phyloP scores from a whole-genome alignment of 495 filamentous ascomycete species.

The Hypoxylon subgilvum region DNA sequence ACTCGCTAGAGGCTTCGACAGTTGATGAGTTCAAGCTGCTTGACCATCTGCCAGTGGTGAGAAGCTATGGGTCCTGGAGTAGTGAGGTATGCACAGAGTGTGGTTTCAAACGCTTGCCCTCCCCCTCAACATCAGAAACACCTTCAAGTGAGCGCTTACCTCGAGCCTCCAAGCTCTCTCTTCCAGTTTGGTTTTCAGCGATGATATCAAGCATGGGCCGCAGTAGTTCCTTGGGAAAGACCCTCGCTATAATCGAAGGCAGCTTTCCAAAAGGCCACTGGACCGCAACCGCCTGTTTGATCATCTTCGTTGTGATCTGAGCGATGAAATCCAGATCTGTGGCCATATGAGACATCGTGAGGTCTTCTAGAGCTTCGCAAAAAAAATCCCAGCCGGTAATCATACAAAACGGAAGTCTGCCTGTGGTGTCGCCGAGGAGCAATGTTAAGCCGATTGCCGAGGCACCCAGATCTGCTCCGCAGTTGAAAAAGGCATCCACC shows the following conservation, averaged over 20 bases:
- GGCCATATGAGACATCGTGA: not conserved
- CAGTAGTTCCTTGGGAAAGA: conserved; percentile 1
- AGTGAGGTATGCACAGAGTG: too few species aligned
- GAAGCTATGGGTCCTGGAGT: too few species aligned
- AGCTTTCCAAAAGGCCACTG: conserved; percentile 5
- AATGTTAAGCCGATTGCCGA: not conserved
- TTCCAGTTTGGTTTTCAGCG: conserved; percentile 2
- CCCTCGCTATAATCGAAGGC: not conserved
- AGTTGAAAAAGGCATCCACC: not conserved
- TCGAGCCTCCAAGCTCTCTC: not conserved
- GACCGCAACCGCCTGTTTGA: not conserved
- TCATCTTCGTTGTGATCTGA: conserved; percentile 4
- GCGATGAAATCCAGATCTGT: not conserved
- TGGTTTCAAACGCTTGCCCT: conserved; percentile 1
- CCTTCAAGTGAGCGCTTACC: conserved; percentile 1
- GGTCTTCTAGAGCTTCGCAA: not conserved
- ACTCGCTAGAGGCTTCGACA: too few species aligned
- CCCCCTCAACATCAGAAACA: not conserved
- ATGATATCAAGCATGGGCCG: conserved; percentile 11
- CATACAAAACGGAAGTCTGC: not conserved
- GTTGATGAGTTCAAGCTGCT: too few species aligned
- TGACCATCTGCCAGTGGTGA: too few species aligned
- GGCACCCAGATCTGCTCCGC: not conserved
- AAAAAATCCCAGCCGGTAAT: not conserved
- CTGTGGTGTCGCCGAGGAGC: not conserved